Base-by-base conservation (phyloP, 768 basidiomycete species). In the Chalciporus piperatus region DNA sequence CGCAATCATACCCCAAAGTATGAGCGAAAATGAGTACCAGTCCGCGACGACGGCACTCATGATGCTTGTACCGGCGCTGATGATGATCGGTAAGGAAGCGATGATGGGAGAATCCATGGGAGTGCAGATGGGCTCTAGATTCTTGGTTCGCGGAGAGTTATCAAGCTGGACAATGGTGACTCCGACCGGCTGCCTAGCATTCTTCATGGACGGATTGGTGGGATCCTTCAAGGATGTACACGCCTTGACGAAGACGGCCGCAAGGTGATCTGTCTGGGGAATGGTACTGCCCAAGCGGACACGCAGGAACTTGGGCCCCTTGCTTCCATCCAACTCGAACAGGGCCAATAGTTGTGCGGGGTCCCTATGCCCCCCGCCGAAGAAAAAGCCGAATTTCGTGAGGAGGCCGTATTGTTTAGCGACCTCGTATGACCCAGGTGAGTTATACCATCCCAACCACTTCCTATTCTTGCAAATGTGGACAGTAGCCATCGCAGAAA, bases 361-460 rank as follows among this genome's bases (percentile, higher is more conserved):
- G 33, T 65, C 57, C 4, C 51, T 52, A 22, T 58, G 51, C 25
- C 57, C 53, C 17, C 68, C 68, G 7, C 64, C 68, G 28, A 61
- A 59, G 62, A 67, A 64, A 40, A 69, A 55, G 22, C 52, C 56
- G 3, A 54, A 60, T 33, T 48, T 54, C 6, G 68, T 67, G 9
- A 69, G 58, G 33, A 51, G 58, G 3, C 67, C 63, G 23, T 67
- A 70, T 4, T 56, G 58, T 51, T 60, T 70, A 27, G 67, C 69
- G 22, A 70, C 51, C 38, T 50, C 52, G 32, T 68, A 70, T 16
- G 67, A 64, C 27, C 68, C 68, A 19, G 68, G 68, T 3, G 67
- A 67, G 41, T 70, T 70, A 46, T 70, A 70, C 65, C 65, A 70
- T n/a, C 68, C 69, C 44, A 66, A 47, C 52, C 19, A 52, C 23